phyloP scores from a whole-genome alignment of 495 filamentous ascomycete genomes.

The Penicillium simplicissimum region DNA sequence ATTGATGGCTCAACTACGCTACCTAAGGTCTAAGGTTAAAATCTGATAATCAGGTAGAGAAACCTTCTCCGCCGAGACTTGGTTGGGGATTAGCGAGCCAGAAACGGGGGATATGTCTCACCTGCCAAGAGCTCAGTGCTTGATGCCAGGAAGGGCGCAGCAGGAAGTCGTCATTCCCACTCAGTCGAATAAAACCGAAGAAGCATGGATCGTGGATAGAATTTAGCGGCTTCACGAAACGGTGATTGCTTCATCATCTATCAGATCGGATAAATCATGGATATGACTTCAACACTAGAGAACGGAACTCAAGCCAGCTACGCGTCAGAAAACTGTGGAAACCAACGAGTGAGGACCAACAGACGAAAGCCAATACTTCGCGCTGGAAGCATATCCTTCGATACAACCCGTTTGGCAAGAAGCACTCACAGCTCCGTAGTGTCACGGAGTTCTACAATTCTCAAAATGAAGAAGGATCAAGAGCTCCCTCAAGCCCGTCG shows the following conservation, averaged over 20 bases:
- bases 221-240: not conserved
- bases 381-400: not conserved
- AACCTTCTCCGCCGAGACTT: not conserved
- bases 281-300: not conserved
- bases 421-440: not conserved
- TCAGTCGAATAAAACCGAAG: not conserved
- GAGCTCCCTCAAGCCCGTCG: slow-evolving; percentile 2
- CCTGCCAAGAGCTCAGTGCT: not conserved
- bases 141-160: not conserved
- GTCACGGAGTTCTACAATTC: not conserved
- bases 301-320: not conserved
- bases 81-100: not conserved
- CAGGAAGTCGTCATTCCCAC: not conserved
- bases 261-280: not conserved
- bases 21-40: too few relatives aligned
- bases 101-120: not conserved
- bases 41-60: not conserved
- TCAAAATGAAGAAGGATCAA: slow-evolving; percentile 5
- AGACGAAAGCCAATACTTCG: not conserved
- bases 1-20: not conserved
- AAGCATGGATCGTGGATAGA: not conserved
- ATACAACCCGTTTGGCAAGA: not conserved
- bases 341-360: not conserved
- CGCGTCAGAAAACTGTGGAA: too few relatives aligned
- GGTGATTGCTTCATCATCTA: not conserved